Base-by-base conservation (phyloP, 2,329 filamentous ascomycete species). In the Aspergillus sp. region DNA sequence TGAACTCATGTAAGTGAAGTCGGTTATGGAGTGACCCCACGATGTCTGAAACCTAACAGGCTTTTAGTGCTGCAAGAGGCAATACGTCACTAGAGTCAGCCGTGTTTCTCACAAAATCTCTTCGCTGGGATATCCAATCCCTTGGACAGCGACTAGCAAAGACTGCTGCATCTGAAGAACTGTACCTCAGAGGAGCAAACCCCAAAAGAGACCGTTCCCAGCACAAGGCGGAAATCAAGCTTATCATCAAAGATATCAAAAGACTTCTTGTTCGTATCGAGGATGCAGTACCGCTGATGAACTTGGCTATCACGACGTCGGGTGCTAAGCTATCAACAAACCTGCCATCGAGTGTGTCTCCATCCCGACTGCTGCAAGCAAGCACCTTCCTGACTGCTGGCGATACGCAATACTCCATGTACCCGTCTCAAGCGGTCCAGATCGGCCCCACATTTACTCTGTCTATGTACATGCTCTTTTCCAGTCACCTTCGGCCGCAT, bases 401-500 rank as follows among this genome's bases (percentile, higher is more conserved):
- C 2, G 95, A 99, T 74, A 89, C 88, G 0, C 89, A 92, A 64
- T 97, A 95, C 75, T 85, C 86, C 2, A 82, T 87, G 64, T 81
- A 86, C 42, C 84, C 88, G 5, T 82, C 79, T 0, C 78, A 81
- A 8, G 83, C 89, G 0, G 87, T 91, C 49, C 92, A 97, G 71
- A 90, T 98, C 61, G 95, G 95, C 0, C 92, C 94, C 0, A 86
- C 88, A 0, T 98, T 97, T 70, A 89, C 86, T 0, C 76, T 98
- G 7, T 96, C 93, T 0, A 80, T 98, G 66, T 99, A 98, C 75
- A 97, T 98, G 92, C 84, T 98, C 0, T 99, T 98, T 70, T 83
- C 88, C 2, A 90, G 92, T 1, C 92, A 98, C 74, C 81, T 88
- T 47, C 78, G 85, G 41, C 78, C 82, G 2, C 81, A 84, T 17